These are phyloP conservation scores for Wickerhamomyces queroliae DNA, from an alignment of 805 yeast genomes.

Conservation along the genomic window DNA sequence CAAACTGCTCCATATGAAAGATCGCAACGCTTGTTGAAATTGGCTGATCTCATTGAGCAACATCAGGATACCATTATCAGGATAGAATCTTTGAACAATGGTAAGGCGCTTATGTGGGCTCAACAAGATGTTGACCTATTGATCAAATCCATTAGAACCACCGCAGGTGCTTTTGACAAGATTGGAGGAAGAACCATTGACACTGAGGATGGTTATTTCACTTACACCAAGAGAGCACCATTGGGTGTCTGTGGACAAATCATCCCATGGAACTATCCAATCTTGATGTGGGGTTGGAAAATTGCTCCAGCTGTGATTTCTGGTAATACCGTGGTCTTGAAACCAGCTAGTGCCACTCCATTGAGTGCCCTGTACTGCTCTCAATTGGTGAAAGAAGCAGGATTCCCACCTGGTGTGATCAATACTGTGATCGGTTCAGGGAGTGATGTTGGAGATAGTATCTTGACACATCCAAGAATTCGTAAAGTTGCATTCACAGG, in stretches of 20 bases:
- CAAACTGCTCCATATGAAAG: slow-evolving; percentile 38
- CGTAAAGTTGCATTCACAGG: slow-evolving; percentile 46
- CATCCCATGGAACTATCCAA: not conserved
- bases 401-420: slow-evolving; percentile 31
- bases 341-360: not conserved
- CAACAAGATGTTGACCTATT: slow-evolving; percentile 50
- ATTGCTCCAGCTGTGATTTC: not conserved
- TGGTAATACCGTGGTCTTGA: slow-evolving; percentile 34
- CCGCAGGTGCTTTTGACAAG: slow-evolving; percentile 42
- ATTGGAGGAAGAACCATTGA: not conserved
- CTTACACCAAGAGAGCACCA: slow-evolving; percentile 1
- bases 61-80: slow-evolving; percentile 44
- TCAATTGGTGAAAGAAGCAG: not conserved
- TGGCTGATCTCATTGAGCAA: slow-evolving; percentile 40
- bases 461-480: slow-evolving; percentile 34
- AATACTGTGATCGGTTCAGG: slow-evolving; percentile 33
- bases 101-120: slow-evolving; percentile 34
- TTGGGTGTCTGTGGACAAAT: slow-evolving; percentile 1
- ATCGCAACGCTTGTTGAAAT: slow-evolving; percentile 33
- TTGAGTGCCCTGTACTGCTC: slow-evolving; percentile 27
- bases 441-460: slow-evolving; percentile 31
- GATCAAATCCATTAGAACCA: slow-evolving; percentile 49
- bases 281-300: slow-evolving; percentile 1
- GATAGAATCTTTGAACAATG: slow-evolving; percentile 50
- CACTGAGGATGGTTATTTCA: not conserved